Conservation (phyloP, 2,329 filamentous ascomycete species). For the Elsinoe necatrix region DNA sequence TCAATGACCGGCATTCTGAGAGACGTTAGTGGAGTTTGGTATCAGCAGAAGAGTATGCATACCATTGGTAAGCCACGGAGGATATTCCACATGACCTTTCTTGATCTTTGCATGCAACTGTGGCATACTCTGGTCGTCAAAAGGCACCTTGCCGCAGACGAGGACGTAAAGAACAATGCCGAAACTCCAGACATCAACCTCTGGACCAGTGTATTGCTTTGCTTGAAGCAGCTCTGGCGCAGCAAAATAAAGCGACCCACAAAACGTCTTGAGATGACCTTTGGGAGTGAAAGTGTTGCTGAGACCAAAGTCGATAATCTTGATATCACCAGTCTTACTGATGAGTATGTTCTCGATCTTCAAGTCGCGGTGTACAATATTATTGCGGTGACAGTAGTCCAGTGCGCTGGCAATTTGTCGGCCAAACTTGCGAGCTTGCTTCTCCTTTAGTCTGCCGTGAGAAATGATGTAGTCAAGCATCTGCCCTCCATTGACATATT, state of each 20-base stretch:
- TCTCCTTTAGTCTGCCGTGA: slow-evolving; percentile 94
- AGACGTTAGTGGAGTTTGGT: background rate
- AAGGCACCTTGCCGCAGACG: slow-evolving; percentile 95
- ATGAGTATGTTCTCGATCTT: slow-evolving; percentile 99
- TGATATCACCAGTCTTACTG: slow-evolving; percentile 97
- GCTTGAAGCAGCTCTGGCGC: slow-evolving; percentile 91
- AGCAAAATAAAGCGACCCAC: slow-evolving; percentile 94
- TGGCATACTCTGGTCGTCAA: slow-evolving; percentile 98
- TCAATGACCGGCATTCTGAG: slow-evolving; percentile 83
- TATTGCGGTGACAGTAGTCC: slow-evolving; percentile 96
- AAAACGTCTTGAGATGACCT: slow-evolving; percentile 87
- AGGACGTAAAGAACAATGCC: slow-evolving; percentile 95
- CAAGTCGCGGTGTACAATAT: slow-evolving; percentile 91
- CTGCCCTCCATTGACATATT: slow-evolving; percentile 96
- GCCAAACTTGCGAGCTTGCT: slow-evolving; percentile 94
- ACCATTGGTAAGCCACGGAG: slow-evolving; percentile 85
- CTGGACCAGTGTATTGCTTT: slow-evolving; percentile 86
- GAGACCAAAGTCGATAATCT: slow-evolving; percentile 96
- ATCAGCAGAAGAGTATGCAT: slow-evolving; percentile 20
- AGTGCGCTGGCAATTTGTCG: slow-evolving; percentile 93
- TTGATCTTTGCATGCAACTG: slow-evolving; percentile 98
- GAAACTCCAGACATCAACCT: slow-evolving; percentile 98
- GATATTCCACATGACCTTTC: slow-evolving; percentile 91
- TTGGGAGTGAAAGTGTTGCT: slow-evolving; percentile 91
- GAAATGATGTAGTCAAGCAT: slow-evolving; percentile 99